A percentile compares a stretch with the other conserved stretches of the same genome.
phyloP scores from a whole-genome alignment of 192 early-diverging fungal species.

The Coemansia sp. region DNA sequence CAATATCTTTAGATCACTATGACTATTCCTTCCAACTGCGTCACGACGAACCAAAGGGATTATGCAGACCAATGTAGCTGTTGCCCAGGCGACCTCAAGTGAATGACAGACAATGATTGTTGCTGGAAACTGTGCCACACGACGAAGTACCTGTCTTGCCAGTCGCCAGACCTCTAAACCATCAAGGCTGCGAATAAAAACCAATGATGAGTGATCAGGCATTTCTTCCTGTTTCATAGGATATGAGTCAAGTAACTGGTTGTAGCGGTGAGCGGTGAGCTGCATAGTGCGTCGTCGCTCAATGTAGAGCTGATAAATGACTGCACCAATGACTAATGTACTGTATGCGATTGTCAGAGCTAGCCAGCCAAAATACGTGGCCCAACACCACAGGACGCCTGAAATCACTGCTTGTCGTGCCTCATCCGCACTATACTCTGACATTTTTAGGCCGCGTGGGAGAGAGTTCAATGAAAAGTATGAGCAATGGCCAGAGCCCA shows the following conservation, averaged over 20 bases:
- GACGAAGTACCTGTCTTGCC: slow-evolving; percentile 35
- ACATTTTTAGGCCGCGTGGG: slow-evolving; percentile 5
- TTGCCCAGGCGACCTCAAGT: slow-evolving; percentile 36
- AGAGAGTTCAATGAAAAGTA: slow-evolving; percentile 41
- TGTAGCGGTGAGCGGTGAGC: slow-evolving; percentile 17
- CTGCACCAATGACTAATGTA: slow-evolving; percentile 18
- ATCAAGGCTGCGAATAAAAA: slow-evolving; percentile 20
- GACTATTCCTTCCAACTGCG: not conserved
- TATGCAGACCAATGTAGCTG: slow-evolving; percentile 23
- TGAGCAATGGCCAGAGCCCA: slow-evolving; percentile 44
- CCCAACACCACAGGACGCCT: slow-evolving; percentile 37
- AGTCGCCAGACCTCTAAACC: slow-evolving; percentile 21
- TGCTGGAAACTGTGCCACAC: slow-evolving; percentile 42
- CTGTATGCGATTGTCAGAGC: slow-evolving; percentile 31
- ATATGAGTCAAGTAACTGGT: not conserved
- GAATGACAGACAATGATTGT: slow-evolving; percentile 33
- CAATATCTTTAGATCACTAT: slow-evolving; percentile 23
- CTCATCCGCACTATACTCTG: slow-evolving; percentile 4
- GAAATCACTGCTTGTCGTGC: slow-evolving; percentile 24
- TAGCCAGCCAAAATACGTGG: slow-evolving; percentile 44
- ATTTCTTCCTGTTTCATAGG: not conserved
- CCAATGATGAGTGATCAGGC: slow-evolving; percentile 9
- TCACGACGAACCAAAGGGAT: slow-evolving; percentile 22
- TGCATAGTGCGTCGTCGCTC: slow-evolving; percentile 17
- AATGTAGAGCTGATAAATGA: slow-evolving; percentile 23